phyloP scores from a whole-genome alignment of 306 rosid genomes.

The Neltuma alba region DNA sequence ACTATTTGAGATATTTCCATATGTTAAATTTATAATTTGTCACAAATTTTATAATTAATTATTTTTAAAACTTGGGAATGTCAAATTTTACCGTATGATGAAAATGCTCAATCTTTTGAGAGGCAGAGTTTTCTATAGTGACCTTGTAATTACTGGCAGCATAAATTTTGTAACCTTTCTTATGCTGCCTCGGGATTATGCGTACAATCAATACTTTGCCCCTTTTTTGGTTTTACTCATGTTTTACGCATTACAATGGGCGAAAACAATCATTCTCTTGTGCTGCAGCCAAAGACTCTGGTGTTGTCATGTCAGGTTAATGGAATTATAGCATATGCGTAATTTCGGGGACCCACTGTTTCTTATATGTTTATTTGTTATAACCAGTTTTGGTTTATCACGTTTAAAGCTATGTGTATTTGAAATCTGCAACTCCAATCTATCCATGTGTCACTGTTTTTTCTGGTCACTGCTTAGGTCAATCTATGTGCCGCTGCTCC shows the following conservation, averaged over 20 bases:
- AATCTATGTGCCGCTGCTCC: too few relatives aligned
- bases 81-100: not conserved
- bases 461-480: too few relatives aligned
- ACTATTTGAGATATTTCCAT: not conserved
- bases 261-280: not conserved
- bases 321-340: not conserved
- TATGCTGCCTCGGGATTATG: slow-evolving; percentile 47
- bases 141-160: slow-evolving; percentile 37
- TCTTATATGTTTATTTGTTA: not conserved
- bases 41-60: not conserved
- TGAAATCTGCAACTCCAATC: not conserved
- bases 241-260: not conserved
- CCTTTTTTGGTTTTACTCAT: not conserved
- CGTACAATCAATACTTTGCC: not conserved
- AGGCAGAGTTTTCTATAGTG: not conserved
- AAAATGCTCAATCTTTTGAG: not conserved
- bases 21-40: not conserved
- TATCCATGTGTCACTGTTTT: too few relatives aligned
- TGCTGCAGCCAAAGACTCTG: not conserved
- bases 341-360: not conserved
- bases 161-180: slow-evolving; percentile 55
- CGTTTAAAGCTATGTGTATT: not conserved
- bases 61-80: not conserved
- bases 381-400: not conserved
- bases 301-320: not conserved